Evolutionary conservation across 805 yeast species (phyloP).

Genomic region (Kazachstania viticola): DNA sequence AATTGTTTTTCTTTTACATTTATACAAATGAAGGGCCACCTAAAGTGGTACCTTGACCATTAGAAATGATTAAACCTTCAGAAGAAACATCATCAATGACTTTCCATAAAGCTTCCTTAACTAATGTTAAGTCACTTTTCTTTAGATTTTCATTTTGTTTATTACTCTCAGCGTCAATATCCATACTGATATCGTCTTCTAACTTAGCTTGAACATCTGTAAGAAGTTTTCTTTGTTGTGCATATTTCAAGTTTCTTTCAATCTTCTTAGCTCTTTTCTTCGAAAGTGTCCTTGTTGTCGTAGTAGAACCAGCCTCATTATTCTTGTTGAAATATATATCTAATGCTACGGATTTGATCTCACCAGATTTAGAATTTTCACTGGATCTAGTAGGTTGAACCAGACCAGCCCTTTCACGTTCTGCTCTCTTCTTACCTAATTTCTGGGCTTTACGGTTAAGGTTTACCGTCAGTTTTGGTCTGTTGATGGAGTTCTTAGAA

Average conservation of each 20-base stretch:
- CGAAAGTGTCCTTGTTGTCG: constrained; percentile 53
- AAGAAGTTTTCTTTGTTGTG: constrained; percentile 42
- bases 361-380: constrained; percentile 31
- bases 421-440: constrained; percentile 44
- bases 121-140: constrained; percentile 29
- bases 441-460: constrained; percentile 39
- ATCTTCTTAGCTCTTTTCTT: constrained; percentile 70
- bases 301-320: constrained; percentile 6
- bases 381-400: constrained; percentile 38
- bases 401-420: constrained; percentile 34
- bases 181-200: constrained; percentile 36
- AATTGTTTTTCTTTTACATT: not conserved
- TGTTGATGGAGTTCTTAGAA: constrained; percentile 69
- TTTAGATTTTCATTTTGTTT: constrained; percentile 14
- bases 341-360: constrained; percentile 31
- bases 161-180: constrained; percentile 26
- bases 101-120: constrained; percentile 60
- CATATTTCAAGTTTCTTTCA: constrained; percentile 67
- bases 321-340: constrained; percentile 27
- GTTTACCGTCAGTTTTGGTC: constrained; percentile 52
- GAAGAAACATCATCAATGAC: constrained; percentile 48
- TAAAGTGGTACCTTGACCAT: constrained; percentile 72
- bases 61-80: constrained; percentile 32
- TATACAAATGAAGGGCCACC: constrained; percentile 57
- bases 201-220: constrained; percentile 39